Evolutionary conservation across 1,139 yeast genomes (phyloP), one percentile per base, ranked within the genome.

Genomic region (Kazachstania sp.): DNA sequence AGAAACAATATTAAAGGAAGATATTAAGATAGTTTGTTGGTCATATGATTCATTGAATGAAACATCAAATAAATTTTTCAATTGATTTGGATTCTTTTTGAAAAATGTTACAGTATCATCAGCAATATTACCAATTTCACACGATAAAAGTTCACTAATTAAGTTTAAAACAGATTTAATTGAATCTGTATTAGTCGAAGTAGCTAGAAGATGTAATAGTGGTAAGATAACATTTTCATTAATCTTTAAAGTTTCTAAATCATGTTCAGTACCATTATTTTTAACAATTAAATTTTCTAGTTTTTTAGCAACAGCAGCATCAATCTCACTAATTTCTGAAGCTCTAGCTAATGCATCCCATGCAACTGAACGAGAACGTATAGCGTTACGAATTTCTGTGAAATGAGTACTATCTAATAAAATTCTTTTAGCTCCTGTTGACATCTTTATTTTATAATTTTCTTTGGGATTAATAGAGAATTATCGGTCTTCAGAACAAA

Each of bases 311-410:
- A 54, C 52, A 3, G 58, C 48, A 6, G 65, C 66, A 45, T 63
- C 66, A 35, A 52, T 38, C 40, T 58, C 61, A 46, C 57, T 60
- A 41, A 90, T 73, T 43, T 82, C 78, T 44, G 79, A 81, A 13
- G 94, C 83, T 51, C 95, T 76, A 18, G 86, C 81, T 59, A 84
- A 80, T 8, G 95, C 95, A 61, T 86, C 95, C 97, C 97, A 90
- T 26, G 95, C 95, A 51, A 90, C 79, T 32, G 94, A 83, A 55
- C 95, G 78, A 52, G 86, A 84, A 58, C 94, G 75, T 56, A 86
- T 81, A 54, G 81, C 81, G 57, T 77, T 74, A 59, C 86, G 79
- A 53, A 85, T 78, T 58, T 87, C 95, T 54, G 81, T 82, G 59
- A 86, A 72, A 61, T 79, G 81, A 43, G 75, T 75, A 65, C 86